These are phyloP conservation scores for Fusarium sp. DNA, from an alignment of 2,329 filamentous ascomycete genomes.

Conservation along the genomic window DNA sequence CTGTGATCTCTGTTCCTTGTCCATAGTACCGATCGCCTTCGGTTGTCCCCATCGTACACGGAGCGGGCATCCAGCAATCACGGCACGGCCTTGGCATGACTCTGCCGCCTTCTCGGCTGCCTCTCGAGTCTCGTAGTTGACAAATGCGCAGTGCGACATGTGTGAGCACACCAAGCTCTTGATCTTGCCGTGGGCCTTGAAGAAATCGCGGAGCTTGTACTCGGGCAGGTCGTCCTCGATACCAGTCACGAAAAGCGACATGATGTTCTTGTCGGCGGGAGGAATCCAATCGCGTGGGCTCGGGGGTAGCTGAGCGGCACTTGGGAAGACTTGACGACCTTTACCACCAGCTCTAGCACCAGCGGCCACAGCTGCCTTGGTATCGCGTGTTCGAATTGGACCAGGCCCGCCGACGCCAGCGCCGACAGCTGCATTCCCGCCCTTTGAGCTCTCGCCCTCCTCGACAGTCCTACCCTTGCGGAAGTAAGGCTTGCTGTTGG, in stretches of 20 bases:
- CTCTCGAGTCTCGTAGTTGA: slow-evolving; percentile 89
- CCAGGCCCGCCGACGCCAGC: slow-evolving; percentile 72
- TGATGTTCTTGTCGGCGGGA: slow-evolving; percentile 84
- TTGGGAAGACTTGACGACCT: slow-evolving; percentile 69
- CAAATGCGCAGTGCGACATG: slow-evolving; percentile 94
- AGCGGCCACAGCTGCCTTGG: slow-evolving; percentile 59
- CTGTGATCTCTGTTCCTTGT: slow-evolving; percentile 81
- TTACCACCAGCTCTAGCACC: slow-evolving; percentile 59
- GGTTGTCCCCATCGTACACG: slow-evolving; percentile 93
- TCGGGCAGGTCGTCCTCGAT: slow-evolving; percentile 97
- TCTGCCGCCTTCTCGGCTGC: slow-evolving; percentile 86
- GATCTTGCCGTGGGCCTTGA: slow-evolving; percentile 87
- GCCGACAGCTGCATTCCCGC: slow-evolving; percentile 60
- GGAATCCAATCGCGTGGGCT: slow-evolving; percentile 86
- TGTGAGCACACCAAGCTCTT: slow-evolving; percentile 95
- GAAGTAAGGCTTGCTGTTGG: slow-evolving; percentile 94
- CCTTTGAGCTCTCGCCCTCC: slow-evolving; percentile 48
- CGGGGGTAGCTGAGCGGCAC: slow-evolving; percentile 77
- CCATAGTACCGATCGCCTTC: slow-evolving; percentile 90
- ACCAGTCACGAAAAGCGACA: slow-evolving; percentile 92
- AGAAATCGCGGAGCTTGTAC: slow-evolving; percentile 88
- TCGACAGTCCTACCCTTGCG: slow-evolving; percentile 84
- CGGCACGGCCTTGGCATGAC: slow-evolving; percentile 84
- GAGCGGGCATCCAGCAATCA: slow-evolving; percentile 90
- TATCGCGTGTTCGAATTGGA: slow-evolving; percentile 80